These are phyloP conservation scores for Pseudogymnoascus sp. DNA, from an alignment of 2,329 filamentous ascomycete species.

Conservation along the genomic window DNA sequence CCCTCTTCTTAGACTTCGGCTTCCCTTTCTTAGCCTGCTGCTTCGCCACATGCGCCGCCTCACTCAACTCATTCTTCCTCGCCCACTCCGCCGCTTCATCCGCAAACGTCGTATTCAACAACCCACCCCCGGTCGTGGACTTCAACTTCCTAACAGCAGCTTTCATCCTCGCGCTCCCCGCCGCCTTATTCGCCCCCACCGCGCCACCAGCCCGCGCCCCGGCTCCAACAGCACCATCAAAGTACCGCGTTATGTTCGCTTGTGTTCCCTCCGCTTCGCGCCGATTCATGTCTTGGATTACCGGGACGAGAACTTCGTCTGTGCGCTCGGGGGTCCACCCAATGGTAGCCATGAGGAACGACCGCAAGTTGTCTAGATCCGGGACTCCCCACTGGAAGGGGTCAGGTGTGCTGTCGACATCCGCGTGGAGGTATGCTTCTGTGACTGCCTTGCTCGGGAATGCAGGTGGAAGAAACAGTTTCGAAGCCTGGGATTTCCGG, in stretches of 20 bases:
- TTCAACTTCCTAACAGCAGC: constrained; percentile 63
- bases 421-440: constrained; percentile 75
- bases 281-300: constrained; percentile 90
- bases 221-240: constrained; percentile 64
- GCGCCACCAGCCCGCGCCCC: constrained; percentile 65
- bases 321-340: constrained; percentile 89
- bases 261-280: constrained; percentile 86
- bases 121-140: constrained; percentile 32
- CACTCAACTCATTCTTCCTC: constrained; percentile 25
- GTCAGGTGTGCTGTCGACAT: constrained; percentile 72
- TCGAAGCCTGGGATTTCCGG: constrained; percentile 65
- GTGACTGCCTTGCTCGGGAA: constrained; percentile 76
- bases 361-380: constrained; percentile 74
- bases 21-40: constrained; percentile 12
- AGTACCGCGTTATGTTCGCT: constrained; percentile 90
- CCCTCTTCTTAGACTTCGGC: constrained; percentile 15
- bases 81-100: constrained; percentile 27
- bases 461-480: constrained; percentile 71
- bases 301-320: constrained; percentile 90
- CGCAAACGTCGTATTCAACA: constrained; percentile 20
- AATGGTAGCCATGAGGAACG: constrained; percentile 83
- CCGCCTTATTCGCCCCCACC: constrained; percentile 45
- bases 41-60: constrained; percentile 20
- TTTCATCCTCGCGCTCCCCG: constrained; percentile 66
- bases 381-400: constrained; percentile 93